phyloP scores from a whole-genome alignment of 2,329 filamentous ascomycete genomes.

The Alternaria sp. region DNA sequence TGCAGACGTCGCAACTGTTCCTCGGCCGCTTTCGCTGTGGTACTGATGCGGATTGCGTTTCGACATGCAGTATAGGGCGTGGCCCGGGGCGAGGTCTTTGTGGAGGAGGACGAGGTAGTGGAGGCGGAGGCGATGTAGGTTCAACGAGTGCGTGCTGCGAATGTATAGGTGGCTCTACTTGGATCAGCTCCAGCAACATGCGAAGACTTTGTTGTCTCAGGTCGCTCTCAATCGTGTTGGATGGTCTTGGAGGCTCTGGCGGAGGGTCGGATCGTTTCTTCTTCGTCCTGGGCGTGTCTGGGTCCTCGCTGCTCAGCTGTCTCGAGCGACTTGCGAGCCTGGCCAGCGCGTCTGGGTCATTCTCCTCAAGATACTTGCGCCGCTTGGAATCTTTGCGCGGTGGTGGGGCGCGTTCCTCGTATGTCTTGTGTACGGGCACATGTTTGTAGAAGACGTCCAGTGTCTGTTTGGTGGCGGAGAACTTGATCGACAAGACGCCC shows the following conservation, averaged over 20 bases:
- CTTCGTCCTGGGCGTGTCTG: conserved; percentile 31
- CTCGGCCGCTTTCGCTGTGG: conserved; percentile 36
- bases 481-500: conserved; percentile 59
- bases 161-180: conserved; percentile 31
- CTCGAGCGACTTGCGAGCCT: conserved; percentile 39
- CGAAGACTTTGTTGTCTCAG: conserved; percentile 49
- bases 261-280: conserved; percentile 37
- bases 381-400: conserved; percentile 54
- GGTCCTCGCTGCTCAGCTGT: conserved; percentile 31
- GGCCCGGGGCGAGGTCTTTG: conserved; percentile 12
- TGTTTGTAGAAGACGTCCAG: conserved; percentile 59
- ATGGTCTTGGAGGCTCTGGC: conserved; percentile 35
- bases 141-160: conserved; percentile 24
- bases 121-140: conserved; percentile 23
- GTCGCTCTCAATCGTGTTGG: conserved; percentile 50
- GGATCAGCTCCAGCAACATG: conserved; percentile 51
- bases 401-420: conserved; percentile 55
- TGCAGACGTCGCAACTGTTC: conserved; percentile 50
- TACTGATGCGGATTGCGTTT: conserved; percentile 20
- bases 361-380: conserved; percentile 47
- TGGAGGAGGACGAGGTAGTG: conserved; percentile 9
- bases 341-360: conserved; percentile 46
- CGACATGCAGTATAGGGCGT: conserved; percentile 9
- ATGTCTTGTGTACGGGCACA: conserved; percentile 57
- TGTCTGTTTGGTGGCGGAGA: conserved; percentile 53